Percentiles rank a stretch among this genome's conserved stretches.
Conservation (phyloP, 1,284 basidiomycete genomes). For the Rhizoctonia solani region DNA sequence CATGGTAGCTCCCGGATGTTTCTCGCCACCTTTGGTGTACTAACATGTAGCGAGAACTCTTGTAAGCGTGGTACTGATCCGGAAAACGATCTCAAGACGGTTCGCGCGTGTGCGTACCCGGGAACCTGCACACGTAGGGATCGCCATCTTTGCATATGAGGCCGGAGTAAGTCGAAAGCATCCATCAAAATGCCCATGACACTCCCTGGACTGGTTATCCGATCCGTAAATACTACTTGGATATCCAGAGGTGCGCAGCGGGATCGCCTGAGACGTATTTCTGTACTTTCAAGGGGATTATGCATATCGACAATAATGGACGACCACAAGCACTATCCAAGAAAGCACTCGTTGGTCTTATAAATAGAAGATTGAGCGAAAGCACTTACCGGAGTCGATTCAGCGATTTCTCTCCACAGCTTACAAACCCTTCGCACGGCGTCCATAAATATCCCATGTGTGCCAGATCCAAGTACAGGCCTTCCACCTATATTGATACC, state of each 20-base stretch:
- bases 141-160: slow-evolving; percentile 16
- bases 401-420: slow-evolving; percentile 21
- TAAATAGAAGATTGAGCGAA: not conserved
- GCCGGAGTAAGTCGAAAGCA: slow-evolving; percentile 10
- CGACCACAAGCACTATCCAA: slow-evolving; percentile 12
- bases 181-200: not conserved
- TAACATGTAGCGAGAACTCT: slow-evolving; percentile 10
- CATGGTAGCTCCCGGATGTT: slow-evolving; percentile 11
- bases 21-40: not conserved
- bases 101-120: slow-evolving; percentile 7
- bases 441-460: slow-evolving; percentile 14
- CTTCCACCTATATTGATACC: not conserved
- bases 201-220: not conserved
- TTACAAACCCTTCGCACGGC: slow-evolving; percentile 19
- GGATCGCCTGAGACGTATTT: slow-evolving; percentile 13
- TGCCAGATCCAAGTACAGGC: slow-evolving; percentile 2
- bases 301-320: slow-evolving; percentile 23
- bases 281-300: slow-evolving; percentile 7
- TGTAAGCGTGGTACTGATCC: slow-evolving; percentile 10
- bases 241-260: slow-evolving; percentile 21
- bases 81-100: not conserved
- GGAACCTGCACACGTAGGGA: slow-evolving; percentile 22
- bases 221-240: slow-evolving; percentile 14
- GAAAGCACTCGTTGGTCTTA: not conserved
- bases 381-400: slow-evolving; percentile 24